Base-by-base conservation (phyloP, 345 rosid species). In the Eucalyptus albens region DNA sequence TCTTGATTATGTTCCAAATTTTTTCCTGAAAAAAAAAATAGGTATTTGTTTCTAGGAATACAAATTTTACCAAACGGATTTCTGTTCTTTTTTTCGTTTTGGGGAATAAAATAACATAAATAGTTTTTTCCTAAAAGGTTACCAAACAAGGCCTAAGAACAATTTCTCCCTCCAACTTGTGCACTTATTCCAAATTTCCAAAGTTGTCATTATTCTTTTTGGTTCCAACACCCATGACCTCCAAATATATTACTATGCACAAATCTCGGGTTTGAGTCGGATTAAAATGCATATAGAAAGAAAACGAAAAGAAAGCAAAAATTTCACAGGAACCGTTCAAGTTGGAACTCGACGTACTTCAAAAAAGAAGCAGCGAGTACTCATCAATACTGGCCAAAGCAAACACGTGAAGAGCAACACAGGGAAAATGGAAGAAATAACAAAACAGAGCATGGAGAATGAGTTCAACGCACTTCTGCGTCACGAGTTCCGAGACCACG, bases 41-140 rank as follows among this genome's bases (percentile, higher is more conserved):
- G 3, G 15, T 50, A 0, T 50, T 50, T 50, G 0, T 15, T 50
- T 14, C 1, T 6, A 3, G 7, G 0, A 51, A 17, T 1, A 53
- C 19, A 19, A 53, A 3, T 19, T 53, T 53, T 53, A 53, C 0
- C 0, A 53, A 53, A 19, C 0, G 0, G 0, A 53, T 19, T 53
- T 53, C 0, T 51, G 0, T 51, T 16, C 0, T 51, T 53, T 51
- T 53, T 53, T 51, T 53, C 22, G 0, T 53, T 53, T 0, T 0
- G 2, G 0, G 24, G 0, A 51, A 51, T 51, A 51, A 51, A 51
- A 51, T 3, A 19, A 53, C 10, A 3, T 7, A 19, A 53, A 53
- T 53, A 53, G 2, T 53, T 53, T 1, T 53, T 53, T 1, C 4
- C 1, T 7, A 0, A 3, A 7, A 53, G 1, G 24, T 53, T 53